Base-by-base conservation (phyloP, 352 stramenopile genomes). In the Globisporangium paroecandrum region DNA sequence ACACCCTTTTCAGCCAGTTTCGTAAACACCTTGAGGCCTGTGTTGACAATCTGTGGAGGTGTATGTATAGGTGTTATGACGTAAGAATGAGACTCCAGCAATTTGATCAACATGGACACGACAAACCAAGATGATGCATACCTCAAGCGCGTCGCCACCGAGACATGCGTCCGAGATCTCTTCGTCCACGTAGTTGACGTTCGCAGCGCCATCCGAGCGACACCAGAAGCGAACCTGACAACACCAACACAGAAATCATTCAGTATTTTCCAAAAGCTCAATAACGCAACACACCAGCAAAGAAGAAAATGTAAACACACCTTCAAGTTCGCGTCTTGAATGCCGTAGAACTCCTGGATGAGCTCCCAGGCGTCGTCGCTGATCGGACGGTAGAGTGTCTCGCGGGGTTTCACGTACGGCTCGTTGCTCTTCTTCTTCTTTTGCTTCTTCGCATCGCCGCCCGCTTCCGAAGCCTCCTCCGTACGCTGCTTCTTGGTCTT, bases 1-100 rank as follows among this genome's bases (percentile, higher is more conserved):
- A 93, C 78, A 3, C 81, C 79, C 22, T 75, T 69, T 32, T 91
- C 81, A 2, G 76, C 87, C 36, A 87, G 72, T 58, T 96, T 97
- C 15, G 87, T 85, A 63, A 97, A 97, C 4, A 96, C 83, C 66
- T 94, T 94, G 61, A 97, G 85, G 5, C 93, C 93, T 54, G 90
- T 97, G 71, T 97, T 96, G n/a, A 98, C 86, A 66, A 98, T 91
- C 83, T 97, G 65, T 69, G 64, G 47, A 59, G 5, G 54, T n/a
- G 68, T n/a, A n/a, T 9, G 13, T 18, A 58, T 46, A 32, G 29
- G 29, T 2, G 29, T 32, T 32, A 32, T 32, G 29, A 32, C 29
- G 29, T 32, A 32, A 32, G 29, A 32, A 32, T 32, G 29, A 32
- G 29, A 3, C 22, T 32, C 29, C 15, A 32, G 43, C 9, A 54